Evolutionary conservation across 2,329 filamentous ascomycete species (phyloP).

Genomic region (Pleochaeta shiraiana): DNA sequence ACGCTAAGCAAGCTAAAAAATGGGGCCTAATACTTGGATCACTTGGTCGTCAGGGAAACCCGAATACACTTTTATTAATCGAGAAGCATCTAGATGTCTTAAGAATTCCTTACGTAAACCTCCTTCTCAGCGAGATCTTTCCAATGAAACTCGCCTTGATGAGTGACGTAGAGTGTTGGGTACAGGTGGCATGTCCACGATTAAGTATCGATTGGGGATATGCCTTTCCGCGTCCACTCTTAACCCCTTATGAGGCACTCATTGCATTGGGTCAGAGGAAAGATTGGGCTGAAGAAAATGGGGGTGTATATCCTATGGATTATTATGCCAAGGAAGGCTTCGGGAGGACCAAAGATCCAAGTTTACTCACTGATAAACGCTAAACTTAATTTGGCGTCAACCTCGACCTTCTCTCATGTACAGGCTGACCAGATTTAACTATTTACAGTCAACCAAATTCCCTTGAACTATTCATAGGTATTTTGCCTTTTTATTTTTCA

Average conservation of each 20-base stretch:
- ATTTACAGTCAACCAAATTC: too few relatives aligned
- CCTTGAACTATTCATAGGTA: too few relatives aligned
- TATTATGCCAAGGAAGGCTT: constrained; percentile 88
- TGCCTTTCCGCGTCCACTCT: constrained; percentile 67
- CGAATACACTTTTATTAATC: constrained; percentile 73
- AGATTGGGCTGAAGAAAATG: constrained; percentile 41
- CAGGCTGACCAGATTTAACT: too few relatives aligned
- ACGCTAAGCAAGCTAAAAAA: constrained; percentile 56
- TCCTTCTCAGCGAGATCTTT: constrained; percentile 88
- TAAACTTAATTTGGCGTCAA: too few relatives aligned
- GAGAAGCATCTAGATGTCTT: constrained; percentile 50
- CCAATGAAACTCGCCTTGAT: constrained; percentile 69
- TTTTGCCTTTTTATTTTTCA: too few relatives aligned
- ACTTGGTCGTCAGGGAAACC: constrained; percentile 84
- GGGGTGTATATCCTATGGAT: constrained; percentile 83
- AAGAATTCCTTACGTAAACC: constrained; percentile 62
- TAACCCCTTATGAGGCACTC: constrained; percentile 90
- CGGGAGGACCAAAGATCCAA: too few relatives aligned
- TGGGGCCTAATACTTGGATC: constrained; percentile 94
- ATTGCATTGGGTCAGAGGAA: constrained; percentile 65
- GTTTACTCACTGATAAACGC: too few relatives aligned
- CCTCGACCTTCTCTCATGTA: too few relatives aligned
- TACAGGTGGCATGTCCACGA: constrained; percentile 92
- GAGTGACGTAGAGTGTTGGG: constrained; percentile 98
- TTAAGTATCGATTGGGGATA: constrained; percentile 99